Conservation (phyloP, 2,329 filamentous ascomycete genomes). For the Botrytis galanthina region DNA sequence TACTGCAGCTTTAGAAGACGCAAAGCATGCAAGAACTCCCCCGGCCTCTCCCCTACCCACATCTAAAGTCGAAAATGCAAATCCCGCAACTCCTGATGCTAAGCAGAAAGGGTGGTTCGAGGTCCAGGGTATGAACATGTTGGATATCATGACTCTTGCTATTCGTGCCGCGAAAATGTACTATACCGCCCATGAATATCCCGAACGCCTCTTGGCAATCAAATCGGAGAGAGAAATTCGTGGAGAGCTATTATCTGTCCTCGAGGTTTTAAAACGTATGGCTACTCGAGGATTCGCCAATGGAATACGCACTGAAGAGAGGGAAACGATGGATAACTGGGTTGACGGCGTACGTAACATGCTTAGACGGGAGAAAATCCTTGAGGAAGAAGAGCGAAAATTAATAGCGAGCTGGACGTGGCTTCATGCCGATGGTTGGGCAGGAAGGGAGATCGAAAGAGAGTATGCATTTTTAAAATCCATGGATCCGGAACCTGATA, state of each 20-base stretch:
- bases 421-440: constrained; percentile 72
- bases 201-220: constrained; percentile 80
- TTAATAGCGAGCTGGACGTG: constrained; percentile 73
- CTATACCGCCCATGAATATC: constrained; percentile 88
- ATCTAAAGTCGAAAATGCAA: constrained; percentile 21
- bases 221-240: constrained; percentile 84
- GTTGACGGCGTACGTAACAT: constrained; percentile 74
- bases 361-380: constrained; percentile 71
- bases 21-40: constrained; percentile 41
- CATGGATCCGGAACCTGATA: constrained; percentile 59
- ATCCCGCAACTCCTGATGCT: constrained; percentile 33
- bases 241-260: constrained; percentile 76
- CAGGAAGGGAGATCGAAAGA: constrained; percentile 68
- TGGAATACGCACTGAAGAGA: constrained; percentile 77
- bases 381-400: constrained; percentile 69
- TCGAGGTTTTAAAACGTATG: constrained; percentile 91
- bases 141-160: constrained; percentile 91
- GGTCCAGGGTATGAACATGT: constrained; percentile 84
- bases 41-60: constrained; percentile 29
- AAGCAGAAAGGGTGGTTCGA: constrained; percentile 68
- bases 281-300: constrained; percentile 82
- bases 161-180: constrained; percentile 95
- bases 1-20: constrained; percentile 63
- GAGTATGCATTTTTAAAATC: constrained; percentile 80
- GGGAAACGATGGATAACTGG: constrained; percentile 74